phyloP scores from a whole-genome alignment of 192 early-diverging fungal genomes.

The Coemansia aciculifera region DNA sequence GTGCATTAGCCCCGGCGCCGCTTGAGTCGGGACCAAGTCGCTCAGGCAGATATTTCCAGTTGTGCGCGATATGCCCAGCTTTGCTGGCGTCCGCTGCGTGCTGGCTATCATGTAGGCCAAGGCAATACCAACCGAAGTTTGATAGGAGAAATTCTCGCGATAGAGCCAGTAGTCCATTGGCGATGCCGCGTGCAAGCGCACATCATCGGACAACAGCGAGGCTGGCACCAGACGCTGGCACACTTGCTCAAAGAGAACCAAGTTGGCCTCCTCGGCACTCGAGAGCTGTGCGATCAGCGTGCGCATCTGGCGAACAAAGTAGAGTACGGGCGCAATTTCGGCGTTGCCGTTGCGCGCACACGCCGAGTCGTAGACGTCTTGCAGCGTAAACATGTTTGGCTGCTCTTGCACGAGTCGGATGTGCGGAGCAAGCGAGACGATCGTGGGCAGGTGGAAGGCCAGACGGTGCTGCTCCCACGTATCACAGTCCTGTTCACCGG shows the following conservation, averaged over 20 bases:
- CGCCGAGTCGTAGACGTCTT: slow-evolving; percentile 92
- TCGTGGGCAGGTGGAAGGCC: slow-evolving; percentile 85
- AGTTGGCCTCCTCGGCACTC: slow-evolving; percentile 72
- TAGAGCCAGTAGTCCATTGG: slow-evolving; percentile 93
- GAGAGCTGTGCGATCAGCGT: slow-evolving; percentile 34
- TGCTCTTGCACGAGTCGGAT: slow-evolving; percentile 93
- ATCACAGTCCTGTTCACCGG: slow-evolving; percentile 67
- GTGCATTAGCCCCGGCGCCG: slow-evolving; percentile 60
- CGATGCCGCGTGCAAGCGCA: slow-evolving; percentile 68
- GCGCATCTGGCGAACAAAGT: slow-evolving; percentile 73
- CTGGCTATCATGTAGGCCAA: slow-evolving; percentile 91
- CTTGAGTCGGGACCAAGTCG: slow-evolving; percentile 74
- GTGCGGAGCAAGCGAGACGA: slow-evolving; percentile 90
- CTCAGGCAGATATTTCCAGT: slow-evolving; percentile 86
- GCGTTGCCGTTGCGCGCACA: slow-evolving; percentile 70
- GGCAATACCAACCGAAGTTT: slow-evolving; percentile 85
- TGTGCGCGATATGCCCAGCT: slow-evolving; percentile 80
- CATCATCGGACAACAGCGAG: slow-evolving; percentile 81
- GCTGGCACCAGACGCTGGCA: slow-evolving; percentile 80
- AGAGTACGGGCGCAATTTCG: slow-evolving; percentile 87
- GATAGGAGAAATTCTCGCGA: slow-evolving; percentile 90
- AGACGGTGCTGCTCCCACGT: slow-evolving; percentile 78
- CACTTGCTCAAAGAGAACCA: slow-evolving; percentile 89
- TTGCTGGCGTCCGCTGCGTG: slow-evolving; percentile 83
- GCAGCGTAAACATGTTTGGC: slow-evolving; percentile 81